Base-by-base conservation (phyloP, 2,329 filamentous ascomycete species). In the Pseudogymnoascus sp. region DNA sequence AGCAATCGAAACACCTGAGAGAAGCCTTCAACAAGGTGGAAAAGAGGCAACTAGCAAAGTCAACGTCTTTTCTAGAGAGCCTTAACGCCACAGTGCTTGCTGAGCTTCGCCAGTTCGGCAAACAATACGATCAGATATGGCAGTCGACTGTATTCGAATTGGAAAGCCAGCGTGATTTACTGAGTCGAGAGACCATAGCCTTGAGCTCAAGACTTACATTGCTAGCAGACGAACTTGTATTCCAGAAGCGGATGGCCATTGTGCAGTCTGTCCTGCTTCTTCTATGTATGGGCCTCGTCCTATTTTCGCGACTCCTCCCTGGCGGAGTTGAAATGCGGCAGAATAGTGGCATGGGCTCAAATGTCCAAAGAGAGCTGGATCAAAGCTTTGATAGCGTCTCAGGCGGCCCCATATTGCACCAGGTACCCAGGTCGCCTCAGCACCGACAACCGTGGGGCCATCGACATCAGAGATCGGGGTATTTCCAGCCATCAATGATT, bases 111-210 rank as follows among this genome's bases (percentile, higher is more conserved):
- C 85, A 82, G 58, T 88, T 94, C 65, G 84, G 90, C 59, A 85
- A 87, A 62, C 89, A 97, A 72, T 97, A 97, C 73, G 93, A 97
- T 71, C 90, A 97, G 70, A 86, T 97, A 11, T 97, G 93, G 92
- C 92, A 96, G 74, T 93, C 89, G 18, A 97, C 95, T 9, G 88
- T 97, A 20, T 87, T 96, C 61, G 92, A 95, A 30, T 83, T 97
- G 12, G 92, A 97, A 72, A 87, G 86, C 41, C 93, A 97, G 73
- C 86, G 91, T 41, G 89, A 96, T 70, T 87, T 91, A 67, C 90
- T 90, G 14, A 86, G 92, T 70, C 82, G 86, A 61, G 92, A 97
- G 71, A 87, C 96, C 63, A 80, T 92, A 41, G 92, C 92, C 2
- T 81, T 97, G 60, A 90, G 87, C 68, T 78, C 86, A 7, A 84